These are phyloP conservation scores for Pichia kluyveri DNA, from an alignment of 805 yeast genomes.

Conservation along the genomic window DNA sequence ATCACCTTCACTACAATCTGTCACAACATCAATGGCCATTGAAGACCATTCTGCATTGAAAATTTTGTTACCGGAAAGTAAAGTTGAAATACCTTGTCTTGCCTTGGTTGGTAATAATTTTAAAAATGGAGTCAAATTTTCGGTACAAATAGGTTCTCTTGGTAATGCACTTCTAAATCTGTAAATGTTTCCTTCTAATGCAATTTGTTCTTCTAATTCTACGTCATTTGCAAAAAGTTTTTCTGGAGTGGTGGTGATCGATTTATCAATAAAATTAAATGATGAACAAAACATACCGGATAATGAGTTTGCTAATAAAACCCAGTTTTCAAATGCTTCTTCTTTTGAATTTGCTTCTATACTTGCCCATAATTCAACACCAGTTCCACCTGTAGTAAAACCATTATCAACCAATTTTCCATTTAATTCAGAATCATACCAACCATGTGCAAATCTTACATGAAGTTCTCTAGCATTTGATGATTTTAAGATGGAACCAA, in stretches of 20 bases:
- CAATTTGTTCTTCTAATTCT: constrained; percentile 14
- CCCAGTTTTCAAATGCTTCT: constrained; percentile 62
- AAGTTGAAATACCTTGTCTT: constrained; percentile 74
- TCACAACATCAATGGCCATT: constrained; percentile 74
- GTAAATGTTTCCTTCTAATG: constrained; percentile 35
- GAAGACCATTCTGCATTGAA: constrained; percentile 93
- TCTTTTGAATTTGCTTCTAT: constrained; percentile 53
- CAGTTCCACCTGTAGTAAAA: constrained; percentile 75
- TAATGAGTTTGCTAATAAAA: constrained; percentile 56
- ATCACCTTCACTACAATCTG: constrained; percentile 35
- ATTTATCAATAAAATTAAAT: constrained; percentile 73
- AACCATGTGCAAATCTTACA: constrained; percentile 83
- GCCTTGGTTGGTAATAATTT: constrained; percentile 89
- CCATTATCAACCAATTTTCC: constrained; percentile 76
- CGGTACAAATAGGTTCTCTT: constrained; percentile 93
- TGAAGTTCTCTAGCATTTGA: constrained; percentile 70
- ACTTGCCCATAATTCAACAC: constrained; percentile 88
- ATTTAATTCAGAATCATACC: constrained; percentile 89
- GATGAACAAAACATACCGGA: constrained; percentile 96
- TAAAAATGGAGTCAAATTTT: constrained; percentile 87
- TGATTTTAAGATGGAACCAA: constrained; percentile 65
- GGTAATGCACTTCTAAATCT: constrained; percentile 82
- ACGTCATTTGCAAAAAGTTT: constrained; percentile 27
- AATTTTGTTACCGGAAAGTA: constrained; percentile 82
- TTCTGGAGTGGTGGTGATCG: constrained; percentile 65